These are phyloP conservation scores for Fibroporia radiculosa DNA, from an alignment of 768 basidiomycete species.

Conservation along the genomic window DNA sequence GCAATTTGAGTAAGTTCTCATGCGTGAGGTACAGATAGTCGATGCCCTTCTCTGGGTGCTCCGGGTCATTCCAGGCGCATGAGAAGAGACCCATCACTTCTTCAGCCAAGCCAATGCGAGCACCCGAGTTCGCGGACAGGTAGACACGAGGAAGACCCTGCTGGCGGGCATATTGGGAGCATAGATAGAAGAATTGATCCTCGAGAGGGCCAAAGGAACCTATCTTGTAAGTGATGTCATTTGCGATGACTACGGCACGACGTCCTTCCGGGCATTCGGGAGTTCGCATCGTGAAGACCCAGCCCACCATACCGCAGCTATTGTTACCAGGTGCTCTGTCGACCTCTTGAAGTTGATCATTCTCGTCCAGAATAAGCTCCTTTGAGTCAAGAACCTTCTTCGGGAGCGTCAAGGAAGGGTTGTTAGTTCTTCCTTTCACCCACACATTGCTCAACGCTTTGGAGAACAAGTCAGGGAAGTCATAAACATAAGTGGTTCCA, in stretches of 20 bases:
- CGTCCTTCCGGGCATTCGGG: slow-evolving; percentile 91
- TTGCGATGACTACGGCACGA: slow-evolving; percentile 83
- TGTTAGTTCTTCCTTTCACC: slow-evolving; percentile 58
- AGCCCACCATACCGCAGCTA: slow-evolving; percentile 94
- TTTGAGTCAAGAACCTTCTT: slow-evolving; percentile 74
- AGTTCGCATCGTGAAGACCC: slow-evolving; percentile 88
- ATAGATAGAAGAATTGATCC: slow-evolving; percentile 95
- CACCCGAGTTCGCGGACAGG: slow-evolving; percentile 98
- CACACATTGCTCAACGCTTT: slow-evolving; percentile 94
- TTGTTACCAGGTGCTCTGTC: slow-evolving; percentile 92
- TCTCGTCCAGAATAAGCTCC: slow-evolving; percentile 91
- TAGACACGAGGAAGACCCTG: slow-evolving; percentile 92
- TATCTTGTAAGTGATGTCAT: slow-evolving; percentile 98
- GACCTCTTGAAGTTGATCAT: slow-evolving; percentile 85
- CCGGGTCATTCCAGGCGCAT: slow-evolving; percentile 80
- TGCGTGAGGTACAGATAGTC: slow-evolving; percentile 93
- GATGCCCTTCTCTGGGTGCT: slow-evolving; percentile 88
- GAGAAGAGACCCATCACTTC: slow-evolving; percentile 85
- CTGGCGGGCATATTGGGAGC: slow-evolving; percentile 86
- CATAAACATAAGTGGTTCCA: slow-evolving; percentile 98
- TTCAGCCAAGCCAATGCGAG: slow-evolving; percentile 92
- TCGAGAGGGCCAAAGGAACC: slow-evolving; percentile 96
- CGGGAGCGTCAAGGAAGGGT: slow-evolving; percentile 65
- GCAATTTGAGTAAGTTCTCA: slow-evolving; percentile 82
- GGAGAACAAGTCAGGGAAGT: slow-evolving; percentile 98